These are phyloP conservation scores for Didymosphaeria variabile DNA, from an alignment of 2,329 filamentous ascomycete genomes.

Conservation along the genomic window DNA sequence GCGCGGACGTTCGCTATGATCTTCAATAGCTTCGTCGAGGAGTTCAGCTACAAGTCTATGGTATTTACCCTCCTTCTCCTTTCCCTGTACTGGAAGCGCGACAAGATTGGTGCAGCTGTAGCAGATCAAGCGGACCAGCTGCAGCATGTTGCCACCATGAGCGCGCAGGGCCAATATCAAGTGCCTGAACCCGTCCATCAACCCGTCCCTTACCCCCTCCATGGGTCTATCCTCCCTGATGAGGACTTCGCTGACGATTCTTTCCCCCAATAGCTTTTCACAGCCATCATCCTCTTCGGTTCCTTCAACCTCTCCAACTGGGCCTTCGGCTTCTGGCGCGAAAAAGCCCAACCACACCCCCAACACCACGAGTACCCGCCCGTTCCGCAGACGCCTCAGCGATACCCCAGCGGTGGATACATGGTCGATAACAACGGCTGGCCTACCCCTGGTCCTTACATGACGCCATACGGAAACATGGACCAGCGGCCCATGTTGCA, in stretches of 20 bases:
- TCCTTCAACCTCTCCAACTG: slow-evolving; percentile 67
- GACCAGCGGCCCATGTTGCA: slow-evolving; percentile 30
- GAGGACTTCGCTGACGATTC: slow-evolving; percentile 1
- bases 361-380: slow-evolving; percentile 32
- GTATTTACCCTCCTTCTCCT: slow-evolving; percentile 50
- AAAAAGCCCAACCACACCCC: slow-evolving; percentile 42
- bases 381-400: slow-evolving; percentile 43
- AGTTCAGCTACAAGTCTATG: slow-evolving; percentile 86
- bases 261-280: slow-evolving; percentile 55
- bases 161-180: background rate
- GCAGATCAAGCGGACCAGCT: background rate
- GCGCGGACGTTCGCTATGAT: slow-evolving; percentile 91
- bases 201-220: background rate
- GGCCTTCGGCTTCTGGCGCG: slow-evolving; percentile 65
- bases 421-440: slow-evolving; percentile 29
- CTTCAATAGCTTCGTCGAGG: slow-evolving; percentile 91
- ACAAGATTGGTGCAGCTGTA: background rate
- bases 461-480: slow-evolving; percentile 36
- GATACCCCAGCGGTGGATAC: slow-evolving; percentile 31
- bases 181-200: background rate
- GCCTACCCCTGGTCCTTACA: slow-evolving; percentile 30
- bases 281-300: slow-evolving; percentile 57
- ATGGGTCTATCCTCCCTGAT: background rate
- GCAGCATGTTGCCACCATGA: background rate
- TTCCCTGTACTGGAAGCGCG: background rate